Conservation (phyloP, 441 rosid species). For the Raphanus hybrid region DNA sequence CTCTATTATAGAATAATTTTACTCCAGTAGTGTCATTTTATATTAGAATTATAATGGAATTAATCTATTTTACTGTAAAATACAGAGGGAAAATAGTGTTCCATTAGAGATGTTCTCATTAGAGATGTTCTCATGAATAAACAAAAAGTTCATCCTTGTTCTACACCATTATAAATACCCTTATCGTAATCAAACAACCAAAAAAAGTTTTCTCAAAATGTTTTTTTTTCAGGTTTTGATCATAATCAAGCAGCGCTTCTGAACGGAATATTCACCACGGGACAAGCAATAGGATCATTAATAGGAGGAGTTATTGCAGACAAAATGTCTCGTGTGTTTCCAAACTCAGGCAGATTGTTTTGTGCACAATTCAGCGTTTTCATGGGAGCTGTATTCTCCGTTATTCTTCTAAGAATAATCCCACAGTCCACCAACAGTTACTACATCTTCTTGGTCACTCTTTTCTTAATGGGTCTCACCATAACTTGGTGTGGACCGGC, state of each 20-base stretch:
- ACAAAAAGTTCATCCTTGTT: background rate
- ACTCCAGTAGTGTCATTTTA: no score
- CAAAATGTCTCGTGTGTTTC: conserved; percentile 56
- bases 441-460: conserved; percentile 56
- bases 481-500: conserved; percentile 87
- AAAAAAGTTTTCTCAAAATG: background rate
- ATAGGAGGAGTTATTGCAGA: conserved; percentile 81
- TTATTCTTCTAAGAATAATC: conserved; percentile 63
- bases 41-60: no score
- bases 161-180: background rate
- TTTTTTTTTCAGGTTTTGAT: conserved; percentile 57
- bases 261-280: conserved; percentile 66
- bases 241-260: conserved; percentile 76
- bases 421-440: conserved; percentile 72
- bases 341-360: conserved; percentile 74
- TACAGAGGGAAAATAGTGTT: no score
- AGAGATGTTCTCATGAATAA: background rate
- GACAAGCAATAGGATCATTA: conserved; percentile 75
- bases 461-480: conserved; percentile 74
- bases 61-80: no score
- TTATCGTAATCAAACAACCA: background rate
- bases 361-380: conserved; percentile 89
- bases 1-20: no score
- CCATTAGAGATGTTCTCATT: no score
- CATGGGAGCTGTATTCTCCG: conserved; percentile 84